Percentiles rank a stretch among this genome's conserved stretches.
phyloP scores from a whole-genome alignment of 306 rosid genomes.

The Astragalus glycyphyllos region DNA sequence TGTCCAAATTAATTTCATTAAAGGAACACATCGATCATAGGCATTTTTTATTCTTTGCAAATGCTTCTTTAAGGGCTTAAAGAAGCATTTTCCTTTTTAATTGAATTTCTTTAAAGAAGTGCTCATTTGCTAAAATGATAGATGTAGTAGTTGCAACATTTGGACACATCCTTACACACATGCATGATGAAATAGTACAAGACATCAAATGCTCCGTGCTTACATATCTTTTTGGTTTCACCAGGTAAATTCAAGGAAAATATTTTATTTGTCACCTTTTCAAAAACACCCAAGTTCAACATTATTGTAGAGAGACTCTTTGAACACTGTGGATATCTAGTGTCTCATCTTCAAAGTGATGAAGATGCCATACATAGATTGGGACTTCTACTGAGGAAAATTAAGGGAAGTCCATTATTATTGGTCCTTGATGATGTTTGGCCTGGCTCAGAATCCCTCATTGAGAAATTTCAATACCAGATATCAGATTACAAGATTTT shows the following conservation, averaged over 20 bases:
- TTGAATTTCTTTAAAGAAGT: no score
- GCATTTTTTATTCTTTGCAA: no score
- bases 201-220: background rate
- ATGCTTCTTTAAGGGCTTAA: no score
- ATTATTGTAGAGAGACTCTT: constrained; percentile 48
- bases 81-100: no score
- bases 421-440: constrained; percentile 74
- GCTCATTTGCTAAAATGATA: no score
- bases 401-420: constrained; percentile 41
- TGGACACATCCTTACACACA: no score
- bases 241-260: constrained; percentile 53
- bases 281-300: constrained; percentile 51
- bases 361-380: constrained; percentile 28
- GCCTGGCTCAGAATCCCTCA: constrained; percentile 57
- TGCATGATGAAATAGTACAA: background rate
- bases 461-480: constrained; percentile 49
- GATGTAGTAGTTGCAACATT: no score
- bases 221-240: constrained; percentile 18
- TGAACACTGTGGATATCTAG: constrained; percentile 33
- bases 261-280: constrained; percentile 56
- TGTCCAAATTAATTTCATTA: no score
- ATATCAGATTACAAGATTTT: constrained; percentile 57
- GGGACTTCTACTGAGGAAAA: constrained; percentile 33
- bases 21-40: no score
- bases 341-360: constrained; percentile 45